Conservation (phyloP, 768 basidiomycete genomes). For the Termitomyces sp. region DNA sequence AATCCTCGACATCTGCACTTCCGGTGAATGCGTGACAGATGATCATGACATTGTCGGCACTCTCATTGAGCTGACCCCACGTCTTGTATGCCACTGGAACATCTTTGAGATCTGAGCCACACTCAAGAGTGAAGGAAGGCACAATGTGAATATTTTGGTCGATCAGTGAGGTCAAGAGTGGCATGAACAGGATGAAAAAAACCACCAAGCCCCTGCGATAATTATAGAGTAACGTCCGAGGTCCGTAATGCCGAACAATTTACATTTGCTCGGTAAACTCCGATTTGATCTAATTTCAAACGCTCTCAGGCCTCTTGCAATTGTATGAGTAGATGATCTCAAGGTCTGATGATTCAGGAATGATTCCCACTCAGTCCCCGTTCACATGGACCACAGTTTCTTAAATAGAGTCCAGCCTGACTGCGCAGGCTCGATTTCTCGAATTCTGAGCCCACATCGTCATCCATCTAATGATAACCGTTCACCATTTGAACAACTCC, state of each 20-base stretch:
- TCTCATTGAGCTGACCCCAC: constrained; percentile 84
- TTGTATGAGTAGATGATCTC: too few relatives aligned
- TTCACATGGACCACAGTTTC: not conserved
- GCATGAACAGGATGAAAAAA: too few relatives aligned
- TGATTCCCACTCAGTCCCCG: not conserved
- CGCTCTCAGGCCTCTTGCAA: too few relatives aligned
- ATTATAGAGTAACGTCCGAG: too few relatives aligned
- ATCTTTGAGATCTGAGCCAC: constrained; percentile 63
- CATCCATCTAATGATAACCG: constrained; percentile 15
- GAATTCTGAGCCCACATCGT: not conserved
- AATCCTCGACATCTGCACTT: constrained; percentile 96
- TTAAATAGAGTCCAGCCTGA: not conserved
- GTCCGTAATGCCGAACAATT: too few relatives aligned
- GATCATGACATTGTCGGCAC: constrained; percentile 88
- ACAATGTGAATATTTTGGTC: constrained; percentile 49
- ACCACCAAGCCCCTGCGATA: too few relatives aligned
- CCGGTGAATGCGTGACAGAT: constrained; percentile 99
- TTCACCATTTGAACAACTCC: constrained; percentile 46
- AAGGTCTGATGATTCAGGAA: not conserved
- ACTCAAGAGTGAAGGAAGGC: constrained; percentile 81
- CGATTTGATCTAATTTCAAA: too few relatives aligned
- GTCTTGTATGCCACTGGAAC: constrained; percentile 95
- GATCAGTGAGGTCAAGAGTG: constrained; percentile 28
- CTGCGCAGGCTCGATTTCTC: not conserved
- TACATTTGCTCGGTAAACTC: too few relatives aligned